These are phyloP conservation scores for Xerocomellus chrysenteron DNA, from an alignment of 768 basidiomycete species.

Conservation along the genomic window DNA sequence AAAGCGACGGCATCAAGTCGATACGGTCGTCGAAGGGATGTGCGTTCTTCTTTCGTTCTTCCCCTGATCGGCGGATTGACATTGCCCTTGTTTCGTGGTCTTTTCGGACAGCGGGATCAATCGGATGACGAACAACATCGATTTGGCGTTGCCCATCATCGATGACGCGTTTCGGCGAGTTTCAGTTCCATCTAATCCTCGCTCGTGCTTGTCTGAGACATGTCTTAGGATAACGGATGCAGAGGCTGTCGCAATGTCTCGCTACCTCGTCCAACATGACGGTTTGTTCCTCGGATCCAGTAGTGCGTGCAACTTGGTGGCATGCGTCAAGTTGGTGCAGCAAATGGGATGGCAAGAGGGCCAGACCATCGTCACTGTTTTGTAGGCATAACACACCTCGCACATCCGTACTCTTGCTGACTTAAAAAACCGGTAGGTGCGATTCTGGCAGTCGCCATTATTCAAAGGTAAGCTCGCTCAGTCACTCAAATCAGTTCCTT, in stretches of 20 bases:
- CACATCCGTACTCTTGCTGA: background rate
- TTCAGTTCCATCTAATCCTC: background rate
- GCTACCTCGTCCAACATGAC: conserved; percentile 86
- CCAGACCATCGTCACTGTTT: conserved; percentile 77
- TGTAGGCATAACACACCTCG: conserved; percentile 47
- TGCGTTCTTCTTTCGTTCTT: conserved; percentile 33
- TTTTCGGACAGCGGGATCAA: conserved; percentile 75
- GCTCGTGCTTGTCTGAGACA: background rate
- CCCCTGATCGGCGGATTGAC: background rate
- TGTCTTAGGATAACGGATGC: conserved; percentile 76
- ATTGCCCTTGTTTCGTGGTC: background rate
- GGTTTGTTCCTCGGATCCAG: conserved; percentile 95
- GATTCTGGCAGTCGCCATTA: conserved; percentile 92
- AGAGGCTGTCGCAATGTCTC: conserved; percentile 95
- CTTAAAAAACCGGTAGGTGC: conserved; percentile 48
- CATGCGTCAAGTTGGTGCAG: conserved; percentile 78
- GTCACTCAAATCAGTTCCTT: background rate
- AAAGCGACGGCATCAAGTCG: conserved; percentile 89
- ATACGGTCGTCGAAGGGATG: conserved; percentile 95
- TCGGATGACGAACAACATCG: conserved; percentile 86
- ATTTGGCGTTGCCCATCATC: conserved; percentile 78
- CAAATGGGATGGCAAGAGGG: conserved; percentile 68
- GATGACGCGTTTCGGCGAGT: conserved; percentile 84
- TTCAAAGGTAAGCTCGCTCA: conserved; percentile 67
- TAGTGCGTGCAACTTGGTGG: conserved; percentile 94